A percentile compares a stretch with the other conserved stretches of the same genome.
These are phyloP conservation scores for Theobroma cacao DNA, from an alignment of 345 rosid species.

Conservation along the genomic window DNA sequence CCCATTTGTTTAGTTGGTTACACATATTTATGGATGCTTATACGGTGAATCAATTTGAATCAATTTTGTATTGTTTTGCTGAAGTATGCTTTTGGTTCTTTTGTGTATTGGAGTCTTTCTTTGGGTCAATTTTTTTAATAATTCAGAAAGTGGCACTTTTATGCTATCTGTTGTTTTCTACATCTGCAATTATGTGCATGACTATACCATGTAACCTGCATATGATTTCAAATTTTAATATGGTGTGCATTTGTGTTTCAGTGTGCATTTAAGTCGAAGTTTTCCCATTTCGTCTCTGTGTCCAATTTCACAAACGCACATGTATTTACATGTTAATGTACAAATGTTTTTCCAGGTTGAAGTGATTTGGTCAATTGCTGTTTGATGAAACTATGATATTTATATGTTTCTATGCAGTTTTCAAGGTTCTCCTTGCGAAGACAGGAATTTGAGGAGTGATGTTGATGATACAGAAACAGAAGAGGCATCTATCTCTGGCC, in stretches of 20 bases:
- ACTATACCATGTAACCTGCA: neutral
- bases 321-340: neutral
- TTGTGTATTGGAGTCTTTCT: neutral
- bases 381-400: neutral
- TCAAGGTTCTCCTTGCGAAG: slow-evolving; percentile 78
- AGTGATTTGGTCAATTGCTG: neutral
- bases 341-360: neutral
- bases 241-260: neutral
- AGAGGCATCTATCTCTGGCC: slow-evolving; percentile 86
- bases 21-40: neutral
- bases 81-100: slow-evolving; percentile 6
- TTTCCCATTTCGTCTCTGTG: neutral
- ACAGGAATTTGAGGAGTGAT: slow-evolving; percentile 55
- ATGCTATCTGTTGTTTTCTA: neutral
- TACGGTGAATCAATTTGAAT: neutral
- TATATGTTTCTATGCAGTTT: slow-evolving; percentile 45
- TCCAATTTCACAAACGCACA: neutral
- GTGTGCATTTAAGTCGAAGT: neutral
- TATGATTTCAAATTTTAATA: neutral
- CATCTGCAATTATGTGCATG: neutral
- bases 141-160: neutral
- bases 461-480: slow-evolving; percentile 71
- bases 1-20: neutral
- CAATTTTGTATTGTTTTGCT: neutral
- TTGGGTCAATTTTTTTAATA: neutral